Conservation (phyloP, 345 rosid genomes). For the Brassica carinata region DNA sequence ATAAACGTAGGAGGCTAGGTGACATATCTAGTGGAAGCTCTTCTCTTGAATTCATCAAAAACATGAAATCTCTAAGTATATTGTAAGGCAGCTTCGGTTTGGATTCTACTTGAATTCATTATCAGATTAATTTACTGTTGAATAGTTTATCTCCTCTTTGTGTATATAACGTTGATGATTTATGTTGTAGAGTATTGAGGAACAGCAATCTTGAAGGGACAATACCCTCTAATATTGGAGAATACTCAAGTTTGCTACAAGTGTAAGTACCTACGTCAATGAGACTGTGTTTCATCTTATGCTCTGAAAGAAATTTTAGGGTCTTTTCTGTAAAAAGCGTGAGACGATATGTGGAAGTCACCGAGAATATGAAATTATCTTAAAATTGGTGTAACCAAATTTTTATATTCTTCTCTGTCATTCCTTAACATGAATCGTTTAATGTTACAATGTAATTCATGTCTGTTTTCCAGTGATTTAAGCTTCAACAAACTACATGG, state of each 20-base stretch:
- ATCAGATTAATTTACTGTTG: slow-evolving; percentile 8
- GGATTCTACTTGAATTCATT: slow-evolving; percentile 9
- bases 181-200: slow-evolving; percentile 52
- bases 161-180: slow-evolving; percentile 16
- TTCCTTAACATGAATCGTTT: background rate
- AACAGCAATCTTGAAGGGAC: slow-evolving; percentile 54
- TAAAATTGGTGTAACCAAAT: background rate
- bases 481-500: slow-evolving; percentile 45
- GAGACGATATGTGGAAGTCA: slow-evolving; percentile 1
- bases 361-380: background rate
- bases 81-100: slow-evolving; percentile 47
- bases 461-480: slow-evolving; percentile 37
- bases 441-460: background rate
- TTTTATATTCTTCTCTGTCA: background rate
- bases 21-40: slow-evolving; percentile 57
- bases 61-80: slow-evolving; percentile 31
- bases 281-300: background rate
- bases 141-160: background rate
- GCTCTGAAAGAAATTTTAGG: background rate
- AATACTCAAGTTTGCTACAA: slow-evolving; percentile 48
- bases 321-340: background rate
- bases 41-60: background rate
- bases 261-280: slow-evolving; percentile 50
- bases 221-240: slow-evolving; percentile 60
- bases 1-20: slow-evolving; percentile 59